Evolutionary conservation across 306 rosid genomes (phyloP).

Genomic region (Luffa aegyptiaca): DNA sequence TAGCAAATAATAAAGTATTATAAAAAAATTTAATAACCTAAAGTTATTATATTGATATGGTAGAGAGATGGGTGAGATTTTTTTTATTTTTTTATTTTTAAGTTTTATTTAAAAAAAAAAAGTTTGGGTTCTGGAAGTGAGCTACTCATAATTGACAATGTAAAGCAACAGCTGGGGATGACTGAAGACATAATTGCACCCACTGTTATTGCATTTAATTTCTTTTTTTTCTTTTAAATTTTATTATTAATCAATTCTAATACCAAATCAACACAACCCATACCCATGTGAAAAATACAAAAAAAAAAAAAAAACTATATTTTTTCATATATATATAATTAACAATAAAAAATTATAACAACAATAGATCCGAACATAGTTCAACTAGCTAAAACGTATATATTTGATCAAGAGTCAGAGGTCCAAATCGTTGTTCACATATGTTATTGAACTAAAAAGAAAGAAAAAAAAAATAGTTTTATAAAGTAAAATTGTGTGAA

Average conservation of each 20-base stretch:
- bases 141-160: neutral
- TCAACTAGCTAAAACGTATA: no score
- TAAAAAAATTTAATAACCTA: neutral
- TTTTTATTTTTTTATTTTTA: no score
- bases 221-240: neutral
- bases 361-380: no score
- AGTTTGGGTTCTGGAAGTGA: no score
- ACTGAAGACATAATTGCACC: neutral
- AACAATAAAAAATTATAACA: no score
- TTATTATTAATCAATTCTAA: neutral
- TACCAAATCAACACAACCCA: neutral
- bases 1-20: neutral
- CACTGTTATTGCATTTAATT: neutral
- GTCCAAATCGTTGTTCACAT: no score
- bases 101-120: no score
- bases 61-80: neutral
- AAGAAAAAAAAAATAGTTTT: no score
- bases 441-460: no score
- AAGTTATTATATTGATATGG: neutral
- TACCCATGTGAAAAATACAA: neutral
- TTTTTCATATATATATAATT: neutral
- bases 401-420: no score
- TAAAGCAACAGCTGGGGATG: conserved; percentile 1
- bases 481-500: no score
- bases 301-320: neutral